Evolutionary conservation across 768 basidiomycete genomes (phyloP), one percentile per base, ranked within the genome.

Genomic region (Lentinula raphanica): DNA sequence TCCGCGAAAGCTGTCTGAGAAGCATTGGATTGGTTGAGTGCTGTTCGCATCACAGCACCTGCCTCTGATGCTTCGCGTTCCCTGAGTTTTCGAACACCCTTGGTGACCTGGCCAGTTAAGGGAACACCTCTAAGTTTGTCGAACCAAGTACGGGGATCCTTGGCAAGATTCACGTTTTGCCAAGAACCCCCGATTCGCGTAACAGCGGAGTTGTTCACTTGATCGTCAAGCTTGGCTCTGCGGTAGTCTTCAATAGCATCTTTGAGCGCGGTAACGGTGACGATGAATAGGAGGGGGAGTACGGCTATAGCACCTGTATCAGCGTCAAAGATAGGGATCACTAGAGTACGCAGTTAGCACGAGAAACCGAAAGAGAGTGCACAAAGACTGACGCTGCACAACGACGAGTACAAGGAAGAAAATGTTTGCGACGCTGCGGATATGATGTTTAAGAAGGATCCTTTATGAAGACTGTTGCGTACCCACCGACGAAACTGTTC

Each of bases 221-320:
- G 86, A 60, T 97, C 90, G 69, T 99, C 96, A 39, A 95, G 79
- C 8, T 72, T 65, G 9, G 88, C 89, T 51, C 96, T 86, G n/a
- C 95, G 86, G 68, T 92, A 95, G 72, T 99, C 96, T 73, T 98
- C 96, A 32, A 98, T 76, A 6, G 88, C 96, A 68, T 99, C 96
- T 72, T 98, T 99, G 76, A 97, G 82, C 3, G 89, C 95, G 15
- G 96, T 98, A 50, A 96, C 88, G 28, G 76, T 69, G 39, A 99
- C 70, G 62, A 98, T 96, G 72, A 95, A 92, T 38, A 90, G 74
- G 6, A 98, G 79, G 0, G 96, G 96, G 3, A 98, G 73, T 64
- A 90, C 88, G 3, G 93, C 84, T 59, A 92, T 84, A 44, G 87
- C 80, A 1, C 92, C 88, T 1, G 89, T 81, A 1, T 92, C 84